A percentile compares a stretch with the other conserved stretches of the same genome.
phyloP scores from a whole-genome alignment of 2,329 filamentous ascomycete genomes.

The Sarocladiaceae sp. region DNA sequence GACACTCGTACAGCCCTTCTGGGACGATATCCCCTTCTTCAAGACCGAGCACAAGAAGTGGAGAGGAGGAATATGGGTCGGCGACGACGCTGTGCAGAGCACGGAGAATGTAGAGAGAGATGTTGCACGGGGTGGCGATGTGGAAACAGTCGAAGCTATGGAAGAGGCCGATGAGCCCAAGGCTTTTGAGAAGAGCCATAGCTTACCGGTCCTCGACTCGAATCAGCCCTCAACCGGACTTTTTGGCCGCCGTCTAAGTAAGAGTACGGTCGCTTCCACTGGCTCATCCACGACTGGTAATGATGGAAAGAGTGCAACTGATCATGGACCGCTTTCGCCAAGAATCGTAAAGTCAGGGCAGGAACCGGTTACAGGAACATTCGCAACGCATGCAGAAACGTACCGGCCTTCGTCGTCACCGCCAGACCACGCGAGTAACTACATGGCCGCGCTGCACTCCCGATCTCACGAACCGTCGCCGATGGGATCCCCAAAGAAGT shows the following conservation, averaged over 20 bases:
- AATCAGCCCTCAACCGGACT: conserved; percentile 31
- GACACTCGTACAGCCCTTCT: conserved; percentile 86
- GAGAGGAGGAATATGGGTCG: conserved; percentile 78
- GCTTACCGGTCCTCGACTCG: conserved; percentile 38
- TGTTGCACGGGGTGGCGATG: conserved; percentile 37
- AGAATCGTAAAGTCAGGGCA: conserved; percentile 43
- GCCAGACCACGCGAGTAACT: conserved; percentile 56
- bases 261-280: conserved; percentile 25
- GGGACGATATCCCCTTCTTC: conserved; percentile 93
- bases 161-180: conserved; percentile 38
- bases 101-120: conserved; percentile 16
- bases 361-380: conserved; percentile 62
- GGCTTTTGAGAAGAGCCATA: conserved; percentile 53
- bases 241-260: conserved; percentile 46
- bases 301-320: conserved; percentile 35
- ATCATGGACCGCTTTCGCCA: conserved; percentile 28
- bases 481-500: conserved; percentile 28
- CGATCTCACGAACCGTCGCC: conserved; percentile 51
- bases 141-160: conserved; percentile 40
- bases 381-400: conserved; percentile 62
- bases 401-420: conserved; percentile 53
- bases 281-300: conserved; percentile 44
- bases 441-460: conserved; percentile 66
- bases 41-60: conserved; percentile 73
- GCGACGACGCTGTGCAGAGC: conserved; percentile 42